Evolutionary conservation across 139 green algal species (phyloP).

Genomic region (Zygnema circumcarinatum): DNA sequence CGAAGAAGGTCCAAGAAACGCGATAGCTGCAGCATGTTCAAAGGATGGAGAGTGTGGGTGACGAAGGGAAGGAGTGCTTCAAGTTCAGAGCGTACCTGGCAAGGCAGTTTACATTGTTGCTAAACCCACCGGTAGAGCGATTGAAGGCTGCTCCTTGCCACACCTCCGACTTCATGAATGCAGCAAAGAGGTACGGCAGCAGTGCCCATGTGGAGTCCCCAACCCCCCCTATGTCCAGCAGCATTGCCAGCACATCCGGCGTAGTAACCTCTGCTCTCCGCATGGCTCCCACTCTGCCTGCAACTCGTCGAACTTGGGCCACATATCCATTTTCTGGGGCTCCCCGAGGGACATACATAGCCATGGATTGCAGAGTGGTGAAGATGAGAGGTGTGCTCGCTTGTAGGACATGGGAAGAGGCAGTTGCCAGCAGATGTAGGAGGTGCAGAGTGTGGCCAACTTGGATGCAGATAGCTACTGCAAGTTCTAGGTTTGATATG

Average conservation of each 20-base stretch:
- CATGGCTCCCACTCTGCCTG: slow-evolving; percentile 5
- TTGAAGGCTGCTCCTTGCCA: slow-evolving; percentile 24
- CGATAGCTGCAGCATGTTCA: too few relatives aligned
- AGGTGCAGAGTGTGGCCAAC: slow-evolving; percentile 41
- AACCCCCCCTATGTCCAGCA: slow-evolving; percentile 50
- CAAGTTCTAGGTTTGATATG: not conserved
- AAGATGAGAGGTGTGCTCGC: not conserved
- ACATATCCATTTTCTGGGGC: slow-evolving; percentile 26
- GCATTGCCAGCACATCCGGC: slow-evolving; percentile 15
- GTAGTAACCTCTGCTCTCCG: not conserved
- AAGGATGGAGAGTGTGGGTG: too few relatives aligned
- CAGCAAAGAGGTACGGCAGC: slow-evolving; percentile 36
- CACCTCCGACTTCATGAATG: slow-evolving; percentile 39
- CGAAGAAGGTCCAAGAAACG: too few relatives aligned
- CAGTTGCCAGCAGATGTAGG: slow-evolving; percentile 11
- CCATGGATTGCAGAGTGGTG: not conserved
- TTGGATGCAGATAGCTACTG: slow-evolving; percentile 31
- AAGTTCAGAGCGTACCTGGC: not conserved
- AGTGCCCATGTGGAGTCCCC: slow-evolving; percentile 34
- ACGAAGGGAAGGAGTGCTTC: too few relatives aligned
- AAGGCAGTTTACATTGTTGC: slow-evolving; percentile 49
- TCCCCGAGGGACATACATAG: not conserved
- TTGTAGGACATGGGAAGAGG: slow-evolving; percentile 23
- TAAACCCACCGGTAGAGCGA: slow-evolving; percentile 28
- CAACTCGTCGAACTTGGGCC: slow-evolving; percentile 12